Percentiles rank a stretch among this genome's conserved stretches.
Conservation (phyloP, 805 yeast species). For the Starmerella vaccinii region DNA sequence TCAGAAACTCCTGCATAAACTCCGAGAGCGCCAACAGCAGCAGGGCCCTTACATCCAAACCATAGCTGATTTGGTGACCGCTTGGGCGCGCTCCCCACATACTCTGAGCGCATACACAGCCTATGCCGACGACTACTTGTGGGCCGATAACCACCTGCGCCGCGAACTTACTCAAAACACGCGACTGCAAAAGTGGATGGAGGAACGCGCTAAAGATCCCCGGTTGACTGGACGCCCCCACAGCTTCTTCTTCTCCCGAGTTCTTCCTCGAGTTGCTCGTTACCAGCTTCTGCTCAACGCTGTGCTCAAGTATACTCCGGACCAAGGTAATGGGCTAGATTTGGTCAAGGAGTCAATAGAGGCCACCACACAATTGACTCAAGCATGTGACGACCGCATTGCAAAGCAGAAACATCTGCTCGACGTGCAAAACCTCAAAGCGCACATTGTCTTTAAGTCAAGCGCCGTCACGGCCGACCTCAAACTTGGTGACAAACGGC, state of each 20-base stretch:
- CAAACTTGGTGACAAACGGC: slow-evolving; percentile 42
- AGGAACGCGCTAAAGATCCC: slow-evolving; percentile 41
- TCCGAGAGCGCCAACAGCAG: slow-evolving; percentile 44
- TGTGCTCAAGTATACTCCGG: slow-evolving; percentile 42
- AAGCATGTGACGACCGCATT: slow-evolving; percentile 51
- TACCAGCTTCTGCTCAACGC: slow-evolving; percentile 55
- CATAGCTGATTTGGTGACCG: slow-evolving; percentile 42
- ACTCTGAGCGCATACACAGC: slow-evolving; percentile 46
- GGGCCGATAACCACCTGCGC: slow-evolving; percentile 38
- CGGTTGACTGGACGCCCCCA: slow-evolving; percentile 34
- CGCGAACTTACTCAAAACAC: slow-evolving; percentile 34
- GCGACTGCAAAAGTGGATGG: slow-evolving; percentile 49
- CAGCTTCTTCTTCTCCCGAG: slow-evolving; percentile 45
- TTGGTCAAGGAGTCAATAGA: slow-evolving; percentile 39
- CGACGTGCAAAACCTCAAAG: slow-evolving; percentile 44
- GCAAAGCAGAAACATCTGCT: slow-evolving; percentile 51
- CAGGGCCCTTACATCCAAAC: slow-evolving; percentile 52
- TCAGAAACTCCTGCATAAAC: slow-evolving; percentile 45
- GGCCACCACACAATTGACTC: slow-evolving; percentile 45
- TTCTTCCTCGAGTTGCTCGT: slow-evolving; percentile 45
- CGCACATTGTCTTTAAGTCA: slow-evolving; percentile 45
- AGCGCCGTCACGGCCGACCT: slow-evolving; percentile 40
- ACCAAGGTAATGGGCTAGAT: slow-evolving; percentile 34
- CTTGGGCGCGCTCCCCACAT: slow-evolving; percentile 44
- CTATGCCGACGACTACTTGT: slow-evolving; percentile 42